Evolutionary conservation across 192 early-diverging fungal genomes (phyloP).

Genomic region (Umbelopsis sp.): DNA sequence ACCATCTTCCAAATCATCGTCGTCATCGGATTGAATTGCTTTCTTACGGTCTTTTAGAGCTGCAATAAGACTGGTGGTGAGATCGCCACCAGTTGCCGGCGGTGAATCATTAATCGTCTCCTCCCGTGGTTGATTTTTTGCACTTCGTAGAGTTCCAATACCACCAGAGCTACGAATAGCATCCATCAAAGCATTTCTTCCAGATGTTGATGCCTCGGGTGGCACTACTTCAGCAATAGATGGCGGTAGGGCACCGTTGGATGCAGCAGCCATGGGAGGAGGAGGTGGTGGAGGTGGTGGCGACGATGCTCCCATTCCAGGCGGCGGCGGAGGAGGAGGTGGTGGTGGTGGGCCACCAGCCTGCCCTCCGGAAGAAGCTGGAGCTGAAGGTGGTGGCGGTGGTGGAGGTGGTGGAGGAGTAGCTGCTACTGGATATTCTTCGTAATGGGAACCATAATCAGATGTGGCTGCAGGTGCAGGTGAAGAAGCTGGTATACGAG

Average conservation of each 20-base stretch:
- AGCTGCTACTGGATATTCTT: conserved; percentile 29
- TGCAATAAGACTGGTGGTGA: conserved; percentile 26
- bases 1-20: conserved; percentile 24
- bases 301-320: conserved; percentile 1
- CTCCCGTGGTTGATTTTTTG: conserved; percentile 24
- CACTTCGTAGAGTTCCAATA: conserved; percentile 41
- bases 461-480: conserved; percentile 25
- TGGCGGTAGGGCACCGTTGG: neutral
- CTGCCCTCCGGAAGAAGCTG: neutral
- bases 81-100: conserved; percentile 10
- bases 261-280: neutral
- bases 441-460: conserved; percentile 36
- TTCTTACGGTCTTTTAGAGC: conserved; percentile 30
- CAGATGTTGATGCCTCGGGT: conserved; percentile 6
- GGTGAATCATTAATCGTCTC: neutral
- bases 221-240: conserved; percentile 12
- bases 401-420: conserved; percentile 43
- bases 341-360: conserved; percentile 27
- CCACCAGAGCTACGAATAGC: conserved; percentile 56
- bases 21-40: conserved; percentile 34
- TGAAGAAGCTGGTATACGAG: conserved; percentile 24
- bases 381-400: conserved; percentile 22
- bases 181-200: conserved; percentile 45
- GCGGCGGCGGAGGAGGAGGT: conserved; percentile 17
- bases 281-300: conserved; percentile 21